phyloP scores from a whole-genome alignment of 129 eudicot genomes.

The Lactuca saligna region DNA sequence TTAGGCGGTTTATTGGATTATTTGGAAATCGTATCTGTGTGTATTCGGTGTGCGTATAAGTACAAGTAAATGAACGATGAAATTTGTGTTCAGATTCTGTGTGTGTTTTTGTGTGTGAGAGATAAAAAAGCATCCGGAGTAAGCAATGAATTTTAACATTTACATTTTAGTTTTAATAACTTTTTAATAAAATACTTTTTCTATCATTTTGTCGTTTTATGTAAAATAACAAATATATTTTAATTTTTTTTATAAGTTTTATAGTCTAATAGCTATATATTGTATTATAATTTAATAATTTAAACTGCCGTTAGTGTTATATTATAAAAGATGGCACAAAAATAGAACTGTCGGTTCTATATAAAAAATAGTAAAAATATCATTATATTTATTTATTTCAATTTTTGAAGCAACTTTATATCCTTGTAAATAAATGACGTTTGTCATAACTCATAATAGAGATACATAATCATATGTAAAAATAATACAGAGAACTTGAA shows the following conservation, averaged over 20 bases:
- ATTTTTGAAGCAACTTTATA: too few relatives aligned
- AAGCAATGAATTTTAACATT: conserved; percentile 2
- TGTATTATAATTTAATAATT: neutral
- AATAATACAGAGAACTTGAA: neutral
- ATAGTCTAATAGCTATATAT: neutral
- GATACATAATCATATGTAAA: too few relatives aligned
- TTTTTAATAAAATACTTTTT: neutral
- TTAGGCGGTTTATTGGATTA: conserved; percentile 41
- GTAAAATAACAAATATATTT: neutral
- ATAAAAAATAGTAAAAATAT: too few relatives aligned
- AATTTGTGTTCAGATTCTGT: neutral
- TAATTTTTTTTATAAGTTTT: neutral
- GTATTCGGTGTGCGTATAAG: conserved; percentile 26
- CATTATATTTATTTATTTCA: too few relatives aligned
- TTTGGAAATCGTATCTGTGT: conserved; percentile 32
- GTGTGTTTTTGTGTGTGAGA: neutral
- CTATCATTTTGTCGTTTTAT: neutral
- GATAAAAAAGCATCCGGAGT: neutral
- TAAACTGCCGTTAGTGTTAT: too few relatives aligned
- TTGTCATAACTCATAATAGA: too few relatives aligned
- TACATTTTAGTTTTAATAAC: neutral
- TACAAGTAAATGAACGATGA: neutral
- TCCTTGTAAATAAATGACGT: too few relatives aligned
- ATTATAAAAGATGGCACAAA: too few relatives aligned
- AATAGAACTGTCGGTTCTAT: too few relatives aligned